phyloP scores from a whole-genome alignment of 2,329 filamentous ascomycete species.

The Phialophora tarda region DNA sequence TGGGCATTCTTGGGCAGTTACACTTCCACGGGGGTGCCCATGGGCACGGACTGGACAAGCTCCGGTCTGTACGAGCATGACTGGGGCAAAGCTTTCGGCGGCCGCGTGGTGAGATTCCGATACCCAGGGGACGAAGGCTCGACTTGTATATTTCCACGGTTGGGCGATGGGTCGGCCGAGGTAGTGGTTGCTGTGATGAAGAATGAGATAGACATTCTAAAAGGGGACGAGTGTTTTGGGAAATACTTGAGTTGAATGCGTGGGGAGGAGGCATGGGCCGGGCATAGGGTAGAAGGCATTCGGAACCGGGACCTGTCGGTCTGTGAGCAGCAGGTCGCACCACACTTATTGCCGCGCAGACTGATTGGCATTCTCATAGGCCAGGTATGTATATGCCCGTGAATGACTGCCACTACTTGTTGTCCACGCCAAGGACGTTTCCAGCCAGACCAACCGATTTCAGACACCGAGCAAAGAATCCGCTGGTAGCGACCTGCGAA shows the following conservation, averaged over 20 bases:
- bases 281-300: not conserved
- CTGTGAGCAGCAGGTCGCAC: not conserved
- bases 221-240: constrained; percentile 15
- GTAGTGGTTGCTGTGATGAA: constrained; percentile 13
- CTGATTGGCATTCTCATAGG: not conserved
- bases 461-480: not conserved
- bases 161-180: constrained; percentile 15
- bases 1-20: constrained; percentile 20
- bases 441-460: not conserved
- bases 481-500: not conserved
- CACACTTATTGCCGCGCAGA: not conserved
- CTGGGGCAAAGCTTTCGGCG: constrained; percentile 18
- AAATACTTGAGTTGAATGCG: constrained; percentile 13
- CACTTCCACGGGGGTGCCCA: constrained; percentile 18
- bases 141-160: constrained; percentile 14
- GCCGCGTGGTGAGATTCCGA: not conserved
- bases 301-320: not conserved
- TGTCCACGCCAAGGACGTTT: not conserved
- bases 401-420: not conserved
- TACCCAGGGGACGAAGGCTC: constrained; percentile 14
- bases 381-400: not conserved
- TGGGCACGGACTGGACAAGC: constrained; percentile 26
- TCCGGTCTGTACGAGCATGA: constrained; percentile 12
- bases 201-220: constrained; percentile 3
- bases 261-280: no score